Percentiles rank a stretch among this genome's conserved stretches.
phyloP scores from a whole-genome alignment of 352 stramenopile species.

The Phytophthora macrochlamydospora region DNA sequence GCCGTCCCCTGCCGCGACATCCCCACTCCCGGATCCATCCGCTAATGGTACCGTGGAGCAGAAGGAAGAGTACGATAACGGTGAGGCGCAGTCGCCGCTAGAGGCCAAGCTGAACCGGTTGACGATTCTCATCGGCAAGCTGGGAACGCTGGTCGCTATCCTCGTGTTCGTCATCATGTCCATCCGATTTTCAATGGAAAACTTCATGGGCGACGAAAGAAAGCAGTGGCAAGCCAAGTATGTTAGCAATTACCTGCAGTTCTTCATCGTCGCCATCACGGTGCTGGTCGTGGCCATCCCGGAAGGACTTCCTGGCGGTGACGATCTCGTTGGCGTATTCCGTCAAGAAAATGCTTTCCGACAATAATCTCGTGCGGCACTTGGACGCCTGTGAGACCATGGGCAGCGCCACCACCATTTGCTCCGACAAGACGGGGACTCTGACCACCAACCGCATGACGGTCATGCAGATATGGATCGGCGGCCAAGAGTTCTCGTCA shows the following conservation, averaged over 20 bases:
- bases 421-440: slow-evolving; percentile 98
- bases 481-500: slow-evolving; percentile 57
- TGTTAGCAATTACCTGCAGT: slow-evolving; percentile 73
- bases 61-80: slow-evolving; percentile 67
- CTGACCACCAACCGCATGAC: slow-evolving; percentile 98
- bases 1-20: slow-evolving; percentile 12
- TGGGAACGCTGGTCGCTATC: slow-evolving; percentile 72
- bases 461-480: slow-evolving; percentile 90
- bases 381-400: slow-evolving; percentile 93
- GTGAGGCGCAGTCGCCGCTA: slow-evolving; percentile 69
- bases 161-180: slow-evolving; percentile 84
- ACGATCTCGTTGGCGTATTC: slow-evolving; percentile 97
- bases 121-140: slow-evolving; percentile 85
- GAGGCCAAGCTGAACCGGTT: slow-evolving; percentile 87
- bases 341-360: slow-evolving; percentile 91
- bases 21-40: slow-evolving; percentile 8
- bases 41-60: slow-evolving; percentile 87
- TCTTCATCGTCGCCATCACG: slow-evolving; percentile 89
- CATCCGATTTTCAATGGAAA: slow-evolving; percentile 70
- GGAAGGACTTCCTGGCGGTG: slow-evolving; percentile 96
- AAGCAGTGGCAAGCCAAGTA: slow-evolving; percentile 56
- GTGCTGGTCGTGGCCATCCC: slow-evolving; percentile 97
- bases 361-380: slow-evolving; percentile 91
- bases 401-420: slow-evolving; percentile 95
- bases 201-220: slow-evolving; percentile 49